A percentile compares a stretch with the other conserved stretches of the same genome.
phyloP scores from a whole-genome alignment of 2,329 filamentous ascomycete genomes.

The Apiospora koreana region DNA sequence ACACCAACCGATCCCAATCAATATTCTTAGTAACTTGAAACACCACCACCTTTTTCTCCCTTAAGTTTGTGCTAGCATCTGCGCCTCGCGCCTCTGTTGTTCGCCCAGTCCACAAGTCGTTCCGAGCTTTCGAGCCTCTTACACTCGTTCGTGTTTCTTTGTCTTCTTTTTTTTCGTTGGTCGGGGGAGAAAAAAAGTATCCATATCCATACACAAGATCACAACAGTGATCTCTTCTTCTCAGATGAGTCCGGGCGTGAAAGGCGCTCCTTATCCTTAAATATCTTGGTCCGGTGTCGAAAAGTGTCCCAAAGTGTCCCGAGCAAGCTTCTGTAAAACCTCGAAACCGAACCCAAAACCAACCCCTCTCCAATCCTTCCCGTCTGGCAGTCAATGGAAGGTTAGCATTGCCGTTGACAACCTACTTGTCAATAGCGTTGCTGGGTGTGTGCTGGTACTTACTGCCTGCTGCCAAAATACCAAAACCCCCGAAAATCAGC shows the following conservation, averaged over 20 bases:
- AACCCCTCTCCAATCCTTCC: background rate
- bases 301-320: background rate
- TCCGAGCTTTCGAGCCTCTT: constrained; percentile 9
- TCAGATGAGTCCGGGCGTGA: background rate
- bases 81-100: constrained; percentile 8
- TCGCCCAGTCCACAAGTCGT: constrained; percentile 5
- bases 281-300: background rate
- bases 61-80: constrained; percentile 8
- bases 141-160: constrained; percentile 9
- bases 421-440: constrained; percentile 7
- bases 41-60: constrained; percentile 5
- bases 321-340: background rate
- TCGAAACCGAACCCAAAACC: background rate
- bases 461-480: no score
- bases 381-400: constrained; percentile 7
- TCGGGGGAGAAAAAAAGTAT: background rate
- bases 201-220: background rate
- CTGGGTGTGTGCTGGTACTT: background rate
- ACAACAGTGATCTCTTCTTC: background rate
- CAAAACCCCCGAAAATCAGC: background rate
- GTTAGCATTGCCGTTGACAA: constrained; percentile 7
- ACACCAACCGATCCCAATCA: background rate
- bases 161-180: background rate
- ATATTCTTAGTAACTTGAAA: constrained; percentile 10
- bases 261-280: background rate